Base-by-base conservation (phyloP, 208 protist species). In the Wallacemonas sp. region DNA sequence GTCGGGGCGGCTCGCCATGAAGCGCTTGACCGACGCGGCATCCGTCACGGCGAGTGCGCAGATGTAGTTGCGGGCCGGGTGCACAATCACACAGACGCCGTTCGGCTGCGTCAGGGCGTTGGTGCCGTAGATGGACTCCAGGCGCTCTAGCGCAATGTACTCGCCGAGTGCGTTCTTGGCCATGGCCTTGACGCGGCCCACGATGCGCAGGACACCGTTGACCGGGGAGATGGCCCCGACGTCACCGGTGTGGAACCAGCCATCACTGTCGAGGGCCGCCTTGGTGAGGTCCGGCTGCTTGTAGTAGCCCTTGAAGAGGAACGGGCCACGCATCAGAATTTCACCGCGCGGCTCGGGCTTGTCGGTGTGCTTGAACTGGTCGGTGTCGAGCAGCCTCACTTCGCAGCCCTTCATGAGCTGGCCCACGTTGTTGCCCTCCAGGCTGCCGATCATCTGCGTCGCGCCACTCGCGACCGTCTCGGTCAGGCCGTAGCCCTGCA, bases 351-450 rank as follows among this genome's bases (percentile, higher is more conserved):
- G 76, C n/a, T 82, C 44, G 24, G 65, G 70, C 26, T 57, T 77
- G 64, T 87, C 71, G 5, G 65, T 74, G 61, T 84, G 70, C 38
- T 74, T 82, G 68, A 72, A 79, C 27, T 85, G 66, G 16, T 93
- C 87, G 9, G 91, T 78, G 62, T 94, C 85, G 1, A 78, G 61
- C 0, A 98, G 72, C 80, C 93, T 96, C 49, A 97, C 41, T 68
- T 98, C 84, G 38, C 57, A 49, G 19, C 56, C 29, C 17, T 76
- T 61, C 29, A 94, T 29, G 12, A 81, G 43, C 34, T 68, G 72
- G 12, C 77, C 77, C 1, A 68, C 65, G 30, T 29, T 68, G 23
- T 49, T 52, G 12, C 52, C 27, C 23, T 72, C 72, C 2, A 70
- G 49, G 60, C 85, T 72, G 24, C 72, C 63, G 3, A 56, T 24